A percentile compares a stretch with the other conserved stretches of the same genome.
phyloP scores from a whole-genome alignment of 2,329 filamentous ascomycete species.

The Ophiocordyceps camponoti-saundersi region DNA sequence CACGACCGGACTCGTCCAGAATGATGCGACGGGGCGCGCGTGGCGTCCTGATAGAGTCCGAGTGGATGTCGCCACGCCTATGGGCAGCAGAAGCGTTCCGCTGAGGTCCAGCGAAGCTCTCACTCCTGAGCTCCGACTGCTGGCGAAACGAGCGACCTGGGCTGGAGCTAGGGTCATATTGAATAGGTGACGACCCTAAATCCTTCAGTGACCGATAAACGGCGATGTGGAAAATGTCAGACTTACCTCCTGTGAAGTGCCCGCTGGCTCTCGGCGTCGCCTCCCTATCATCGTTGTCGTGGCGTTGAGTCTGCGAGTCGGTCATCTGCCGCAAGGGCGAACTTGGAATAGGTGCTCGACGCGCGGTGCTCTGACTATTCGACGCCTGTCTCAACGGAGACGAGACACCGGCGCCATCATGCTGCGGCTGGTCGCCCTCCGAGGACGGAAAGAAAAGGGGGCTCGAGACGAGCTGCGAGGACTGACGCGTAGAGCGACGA shows the following conservation, averaged over 20 bases:
- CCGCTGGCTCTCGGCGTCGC: conserved; percentile 54
- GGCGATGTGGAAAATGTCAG: too few relatives aligned
- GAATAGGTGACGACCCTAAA: conserved; percentile 79
- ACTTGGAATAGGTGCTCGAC: conserved; percentile 26
- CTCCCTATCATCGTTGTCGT: conserved; percentile 34
- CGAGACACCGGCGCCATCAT: conserved; percentile 22
- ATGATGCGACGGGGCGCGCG: conserved; percentile 36
- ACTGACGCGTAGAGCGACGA: conserved; percentile 22
- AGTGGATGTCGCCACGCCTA: conserved; percentile 74
- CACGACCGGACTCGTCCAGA: conserved; percentile 39
- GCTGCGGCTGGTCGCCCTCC: conserved; percentile 10
- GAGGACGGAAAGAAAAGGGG: conserved; percentile 59
- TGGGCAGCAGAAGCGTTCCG: conserved; percentile 31
- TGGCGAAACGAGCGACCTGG: conserved; percentile 47
- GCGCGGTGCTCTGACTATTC: conserved; percentile 33
- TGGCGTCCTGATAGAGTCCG: conserved; percentile 48
- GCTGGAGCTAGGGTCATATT: conserved; percentile 81
- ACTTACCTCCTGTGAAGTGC: conserved; percentile 42
- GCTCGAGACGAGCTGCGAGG: conserved; percentile 50
- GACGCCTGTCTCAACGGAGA: conserved; percentile 41
- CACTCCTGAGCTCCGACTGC: conserved; percentile 60
- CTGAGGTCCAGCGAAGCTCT: conserved; percentile 61
- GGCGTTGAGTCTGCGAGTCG: conserved; percentile 33
- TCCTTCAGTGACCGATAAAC: background rate
- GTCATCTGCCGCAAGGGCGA: conserved; percentile 43